Evolutionary conservation across 2,329 filamentous ascomycete species (phyloP).

Genomic region (Colletotrichum navitas): DNA sequence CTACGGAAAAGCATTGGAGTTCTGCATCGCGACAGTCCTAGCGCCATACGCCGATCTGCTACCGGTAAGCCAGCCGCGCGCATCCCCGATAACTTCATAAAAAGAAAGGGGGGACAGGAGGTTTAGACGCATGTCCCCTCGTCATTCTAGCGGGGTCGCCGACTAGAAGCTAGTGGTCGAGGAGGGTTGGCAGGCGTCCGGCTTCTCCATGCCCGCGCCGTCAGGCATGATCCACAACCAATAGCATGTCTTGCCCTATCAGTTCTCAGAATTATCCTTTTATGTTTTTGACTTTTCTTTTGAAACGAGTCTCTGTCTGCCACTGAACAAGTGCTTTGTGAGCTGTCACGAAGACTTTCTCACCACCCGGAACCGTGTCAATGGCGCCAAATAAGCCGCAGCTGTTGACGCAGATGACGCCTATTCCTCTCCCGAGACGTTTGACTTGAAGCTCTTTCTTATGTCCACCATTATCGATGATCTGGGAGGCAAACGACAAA

Average conservation of each 20-base stretch:
- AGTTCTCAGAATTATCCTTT: constrained; percentile 37
- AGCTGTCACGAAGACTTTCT: constrained; percentile 20
- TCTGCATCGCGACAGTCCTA: constrained; percentile 35
- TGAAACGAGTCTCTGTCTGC: constrained; percentile 31
- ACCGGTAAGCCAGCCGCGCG: constrained; percentile 10
- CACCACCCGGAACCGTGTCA: constrained; percentile 25
- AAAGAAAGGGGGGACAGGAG: not conserved
- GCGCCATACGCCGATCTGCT: constrained; percentile 30
- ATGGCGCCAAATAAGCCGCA: constrained; percentile 38
- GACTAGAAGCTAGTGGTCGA: constrained; percentile 30
- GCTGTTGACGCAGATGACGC: constrained; percentile 37
- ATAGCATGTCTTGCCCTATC: constrained; percentile 41
- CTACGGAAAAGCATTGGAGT: constrained; percentile 16
- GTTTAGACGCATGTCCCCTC: constrained; percentile 21
- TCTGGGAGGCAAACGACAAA: constrained; percentile 26
- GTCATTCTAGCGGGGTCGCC: constrained; percentile 29
- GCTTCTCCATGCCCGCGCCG: constrained; percentile 34
- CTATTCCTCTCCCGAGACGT: constrained; percentile 27
- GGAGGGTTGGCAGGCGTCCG: constrained; percentile 31
- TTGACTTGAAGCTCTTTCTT: constrained; percentile 40
- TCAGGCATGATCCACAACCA: constrained; percentile 34
- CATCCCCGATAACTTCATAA: constrained; percentile 34
- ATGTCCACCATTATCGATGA: constrained; percentile 24
- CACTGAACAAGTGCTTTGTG: constrained; percentile 11
- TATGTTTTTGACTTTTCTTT: constrained; percentile 36